These are phyloP conservation scores for Phytopythium chamaehyphon DNA, from an alignment of 352 stramenopile species.

Conservation along the genomic window DNA sequence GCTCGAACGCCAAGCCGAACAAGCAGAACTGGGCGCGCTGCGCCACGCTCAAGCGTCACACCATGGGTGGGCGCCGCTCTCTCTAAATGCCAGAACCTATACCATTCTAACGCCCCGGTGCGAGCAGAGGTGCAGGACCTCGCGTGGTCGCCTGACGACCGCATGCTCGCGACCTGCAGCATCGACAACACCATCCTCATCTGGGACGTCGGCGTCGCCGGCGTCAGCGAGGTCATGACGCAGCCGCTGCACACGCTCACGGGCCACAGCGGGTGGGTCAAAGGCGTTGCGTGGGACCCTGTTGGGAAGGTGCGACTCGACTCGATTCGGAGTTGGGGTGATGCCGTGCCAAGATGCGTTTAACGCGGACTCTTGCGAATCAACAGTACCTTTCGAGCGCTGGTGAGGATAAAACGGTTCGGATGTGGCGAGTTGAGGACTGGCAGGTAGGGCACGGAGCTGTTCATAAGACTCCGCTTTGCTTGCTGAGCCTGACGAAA, in stretches of 20 bases:
- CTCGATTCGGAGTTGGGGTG: neutral
- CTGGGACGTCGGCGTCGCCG: slow-evolving; percentile 66
- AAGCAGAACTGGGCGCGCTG: slow-evolving; percentile 84
- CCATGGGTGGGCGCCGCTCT: slow-evolving; percentile 48
- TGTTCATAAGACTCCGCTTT: neutral
- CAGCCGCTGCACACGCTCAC: slow-evolving; percentile 74
- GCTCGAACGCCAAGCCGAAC: slow-evolving; percentile 72
- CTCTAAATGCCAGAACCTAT: neutral
- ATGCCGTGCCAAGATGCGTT: neutral
- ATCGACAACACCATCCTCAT: slow-evolving; percentile 89
- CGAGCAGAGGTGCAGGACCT: slow-evolving; percentile 76
- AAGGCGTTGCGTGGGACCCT: slow-evolving; percentile 83
- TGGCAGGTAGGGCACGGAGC: slow-evolving; percentile 40
- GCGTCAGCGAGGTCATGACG: slow-evolving; percentile 62
- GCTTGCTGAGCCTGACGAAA: neutral
- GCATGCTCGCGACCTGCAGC: slow-evolving; percentile 84
- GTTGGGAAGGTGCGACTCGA: slow-evolving; percentile 60
- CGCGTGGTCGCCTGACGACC: slow-evolving; percentile 84
- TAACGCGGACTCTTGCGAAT: too few relatives aligned
- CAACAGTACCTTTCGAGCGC: slow-evolving; percentile 78
- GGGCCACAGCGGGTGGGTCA: slow-evolving; percentile 84
- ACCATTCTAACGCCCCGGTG: too few relatives aligned
- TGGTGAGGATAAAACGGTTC: slow-evolving; percentile 84
- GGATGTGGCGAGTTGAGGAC: slow-evolving; percentile 77
- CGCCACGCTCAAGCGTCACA: slow-evolving; percentile 78